These are phyloP conservation scores for Psilocybe cubensis DNA, from an alignment of 768 basidiomycete genomes.

Conservation along the genomic window DNA sequence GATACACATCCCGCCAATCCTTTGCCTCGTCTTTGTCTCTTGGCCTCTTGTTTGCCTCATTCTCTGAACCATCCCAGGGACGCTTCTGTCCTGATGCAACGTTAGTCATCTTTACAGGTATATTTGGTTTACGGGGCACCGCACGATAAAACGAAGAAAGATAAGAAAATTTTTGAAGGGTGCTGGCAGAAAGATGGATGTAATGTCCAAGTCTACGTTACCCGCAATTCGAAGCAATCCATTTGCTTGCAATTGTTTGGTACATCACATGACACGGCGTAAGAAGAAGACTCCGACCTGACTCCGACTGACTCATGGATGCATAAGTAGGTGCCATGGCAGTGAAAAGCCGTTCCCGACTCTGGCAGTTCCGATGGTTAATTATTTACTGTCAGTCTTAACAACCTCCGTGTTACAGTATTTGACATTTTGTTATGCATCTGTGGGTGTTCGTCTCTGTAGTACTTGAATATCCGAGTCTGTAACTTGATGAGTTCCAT, in stretches of 20 bases:
- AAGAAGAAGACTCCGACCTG: too few relatives aligned
- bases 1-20: constrained; percentile 74
- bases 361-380: too few relatives aligned
- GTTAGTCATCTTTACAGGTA: constrained; percentile 69
- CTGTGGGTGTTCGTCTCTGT: too few relatives aligned
- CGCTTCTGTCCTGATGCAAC: constrained; percentile 84
- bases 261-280: not conserved
- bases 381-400: too few relatives aligned
- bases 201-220: not conserved
- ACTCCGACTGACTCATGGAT: too few relatives aligned
- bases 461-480: too few relatives aligned
- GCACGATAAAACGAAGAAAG: constrained; percentile 63
- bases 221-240: not conserved
- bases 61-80: constrained; percentile 63
- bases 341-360: too few relatives aligned
- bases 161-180: constrained; percentile 12
- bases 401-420: too few relatives aligned
- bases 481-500: too few relatives aligned
- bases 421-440: too few relatives aligned
- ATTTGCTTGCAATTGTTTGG: not conserved
- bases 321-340: too few relatives aligned
- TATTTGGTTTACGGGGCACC: constrained; percentile 73
- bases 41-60: constrained; percentile 55
- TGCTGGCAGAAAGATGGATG: constrained; percentile 14
- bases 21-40: constrained; percentile 58